Evolutionary conservation across 2,329 filamentous ascomycete species (phyloP), one percentile per base, ranked within the genome.

Genomic region (Cercospora sesami): DNA sequence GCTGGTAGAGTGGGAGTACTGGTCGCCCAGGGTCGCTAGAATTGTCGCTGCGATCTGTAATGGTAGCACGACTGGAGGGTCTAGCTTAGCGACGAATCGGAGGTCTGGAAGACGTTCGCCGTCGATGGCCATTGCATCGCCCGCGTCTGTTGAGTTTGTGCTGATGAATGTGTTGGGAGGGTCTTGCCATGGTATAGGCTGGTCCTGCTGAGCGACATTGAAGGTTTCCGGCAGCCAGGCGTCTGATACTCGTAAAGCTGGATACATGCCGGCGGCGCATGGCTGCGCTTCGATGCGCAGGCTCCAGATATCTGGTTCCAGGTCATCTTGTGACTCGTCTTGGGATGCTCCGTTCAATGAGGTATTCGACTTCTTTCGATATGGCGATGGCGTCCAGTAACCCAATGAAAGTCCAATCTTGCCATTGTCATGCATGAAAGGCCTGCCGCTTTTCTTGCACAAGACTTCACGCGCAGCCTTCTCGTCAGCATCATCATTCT

Each of bases 31-130:
- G 2, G 85, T 82, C 63, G 86, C 83, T 69, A 89, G 85, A 6
- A 94, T 83, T 28, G 88, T 85, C 67, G 86, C 82, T 74, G 89
- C 90, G 18, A 89, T 84, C 39, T 83, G 83, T 57, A 88, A 85
- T 0, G 92, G 89, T 4, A 95, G 83, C 12, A 90, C 84, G 9
- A 96, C 80, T 0, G 92, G 90, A 1, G 92, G 92, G 65, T 92
- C 87, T 63, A 95, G 89, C 10, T 86, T 87, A 2, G 90, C 91
- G 53, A 90, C 86, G 78, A 95, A 95, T 71, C 90, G 87, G 68
- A 92, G 88, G 63, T 92, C 87, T 4, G 90, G 90, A 4, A 91
- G 83, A 69, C 87, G 87, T 45, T 75, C 72, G 12, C 70, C 60
- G 1, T 83, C 81, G 36, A 86, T 78, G 53, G 86, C 83, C 79